A percentile compares a stretch with the other conserved stretches of the same genome.
These are phyloP conservation scores for Metroxylon sagu DNA, from an alignment of 176 grass and related monocot genomes.

Conservation along the genomic window DNA sequence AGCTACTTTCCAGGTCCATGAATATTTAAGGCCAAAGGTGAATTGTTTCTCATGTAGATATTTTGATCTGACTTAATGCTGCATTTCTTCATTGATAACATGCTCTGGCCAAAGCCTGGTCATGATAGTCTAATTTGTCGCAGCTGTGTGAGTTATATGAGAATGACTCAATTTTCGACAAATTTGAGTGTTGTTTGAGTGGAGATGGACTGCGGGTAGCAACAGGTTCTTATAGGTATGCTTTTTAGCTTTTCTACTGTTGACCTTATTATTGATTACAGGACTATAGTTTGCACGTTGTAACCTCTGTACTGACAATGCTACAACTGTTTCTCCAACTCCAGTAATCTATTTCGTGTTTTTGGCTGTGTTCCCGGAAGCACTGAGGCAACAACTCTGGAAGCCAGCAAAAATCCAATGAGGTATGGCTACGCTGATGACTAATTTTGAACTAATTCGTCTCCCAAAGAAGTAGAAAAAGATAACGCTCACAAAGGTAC, in stretches of 20 bases:
- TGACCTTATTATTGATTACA: constrained; percentile 16
- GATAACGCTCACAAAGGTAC: too few relatives aligned
- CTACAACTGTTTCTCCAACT: constrained; percentile 8
- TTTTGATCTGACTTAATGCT: neutral
- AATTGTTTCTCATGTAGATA: constrained; percentile 22
- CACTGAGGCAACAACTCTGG: constrained; percentile 53
- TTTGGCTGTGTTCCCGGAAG: constrained; percentile 57
- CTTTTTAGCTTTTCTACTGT: neutral
- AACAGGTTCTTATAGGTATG: constrained; percentile 88
- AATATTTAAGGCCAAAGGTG: constrained; percentile 87
- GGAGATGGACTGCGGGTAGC: constrained; percentile 64
- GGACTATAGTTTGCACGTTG: neutral
- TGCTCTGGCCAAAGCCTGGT: neutral
- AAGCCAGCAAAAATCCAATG: constrained; percentile 79
- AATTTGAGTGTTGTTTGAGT: constrained; percentile 79
- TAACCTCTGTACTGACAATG: neutral
- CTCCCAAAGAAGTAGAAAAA: too few relatives aligned
- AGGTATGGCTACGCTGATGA: constrained; percentile 26
- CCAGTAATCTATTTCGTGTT: constrained; percentile 81
- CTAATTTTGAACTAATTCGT: too few relatives aligned
- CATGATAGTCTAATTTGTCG: constrained; percentile 22
- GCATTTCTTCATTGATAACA: too few relatives aligned
- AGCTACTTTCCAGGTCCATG: constrained; percentile 79
- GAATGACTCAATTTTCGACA: constrained; percentile 87
- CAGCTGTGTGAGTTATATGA: constrained; percentile 88